These are phyloP conservation scores for Penicillium argentinense DNA, from an alignment of 495 filamentous ascomycete species.

Conservation along the genomic window DNA sequence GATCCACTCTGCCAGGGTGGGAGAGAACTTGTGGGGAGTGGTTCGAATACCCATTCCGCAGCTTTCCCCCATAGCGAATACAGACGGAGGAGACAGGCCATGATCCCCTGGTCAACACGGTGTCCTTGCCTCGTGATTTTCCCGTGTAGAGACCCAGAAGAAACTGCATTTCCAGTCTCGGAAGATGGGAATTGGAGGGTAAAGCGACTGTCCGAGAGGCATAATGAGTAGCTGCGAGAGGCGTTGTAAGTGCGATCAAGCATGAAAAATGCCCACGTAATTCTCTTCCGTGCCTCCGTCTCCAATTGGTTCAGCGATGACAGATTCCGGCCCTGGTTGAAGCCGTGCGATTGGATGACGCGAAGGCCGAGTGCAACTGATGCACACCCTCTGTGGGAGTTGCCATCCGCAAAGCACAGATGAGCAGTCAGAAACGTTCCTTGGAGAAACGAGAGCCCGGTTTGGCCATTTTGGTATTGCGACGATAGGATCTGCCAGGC, in stretches of 20 bases:
- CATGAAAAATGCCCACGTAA: slow-evolving; percentile 34
- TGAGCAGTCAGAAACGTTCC: slow-evolving; percentile 29
- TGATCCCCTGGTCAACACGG: slow-evolving; percentile 24
- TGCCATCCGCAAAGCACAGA: slow-evolving; percentile 28
- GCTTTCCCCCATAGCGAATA: slow-evolving; percentile 31
- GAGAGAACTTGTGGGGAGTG: slow-evolving; percentile 11
- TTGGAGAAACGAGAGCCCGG: slow-evolving; percentile 27
- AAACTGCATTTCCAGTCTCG: not conserved
- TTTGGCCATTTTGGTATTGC: slow-evolving; percentile 16
- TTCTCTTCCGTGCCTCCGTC: slow-evolving; percentile 17
- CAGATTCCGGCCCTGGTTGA: slow-evolving; percentile 21
- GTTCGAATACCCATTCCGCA: slow-evolving; percentile 30
- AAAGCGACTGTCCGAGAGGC: slow-evolving; percentile 29
- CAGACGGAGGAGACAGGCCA: slow-evolving; percentile 24
- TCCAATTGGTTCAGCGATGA: slow-evolving; percentile 1
- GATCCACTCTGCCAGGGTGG: slow-evolving; percentile 32
- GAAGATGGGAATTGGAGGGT: slow-evolving; percentile 20
- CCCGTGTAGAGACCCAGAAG: slow-evolving; percentile 17
- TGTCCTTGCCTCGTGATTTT: slow-evolving; percentile 19
- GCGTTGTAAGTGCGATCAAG: slow-evolving; percentile 32
- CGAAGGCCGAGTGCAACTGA: slow-evolving; percentile 27
- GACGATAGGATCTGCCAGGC: slow-evolving; percentile 25
- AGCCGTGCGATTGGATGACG: slow-evolving; percentile 22
- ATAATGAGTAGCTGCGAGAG: slow-evolving; percentile 26
- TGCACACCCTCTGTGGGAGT: slow-evolving; percentile 21